These are phyloP conservation scores for Penicillium arizonense DNA, from an alignment of 495 filamentous ascomycete genomes.

Conservation along the genomic window DNA sequence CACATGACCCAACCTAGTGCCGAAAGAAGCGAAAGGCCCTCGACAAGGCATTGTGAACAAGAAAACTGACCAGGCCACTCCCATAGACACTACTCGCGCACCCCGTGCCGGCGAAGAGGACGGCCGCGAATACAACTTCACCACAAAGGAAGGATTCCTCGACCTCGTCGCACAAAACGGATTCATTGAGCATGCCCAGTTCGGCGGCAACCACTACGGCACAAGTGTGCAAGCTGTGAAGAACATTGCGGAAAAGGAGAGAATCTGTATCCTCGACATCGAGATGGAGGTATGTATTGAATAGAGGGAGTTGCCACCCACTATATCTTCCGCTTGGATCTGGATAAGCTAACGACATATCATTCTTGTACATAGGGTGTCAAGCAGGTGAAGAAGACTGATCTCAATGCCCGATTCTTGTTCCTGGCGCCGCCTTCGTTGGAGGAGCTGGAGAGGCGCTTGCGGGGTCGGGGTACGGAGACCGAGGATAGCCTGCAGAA, in stretches of 20 bases:
- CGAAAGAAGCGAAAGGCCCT: neutral
- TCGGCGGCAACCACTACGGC: conserved; percentile 86
- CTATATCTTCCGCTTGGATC: neutral
- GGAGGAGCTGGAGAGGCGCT: conserved; percentile 69
- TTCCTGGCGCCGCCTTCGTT: conserved; percentile 81
- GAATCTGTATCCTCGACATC: conserved; percentile 63
- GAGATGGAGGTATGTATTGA: conserved; percentile 74
- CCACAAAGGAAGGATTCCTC: conserved; percentile 65
- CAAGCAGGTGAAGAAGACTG: conserved; percentile 83
- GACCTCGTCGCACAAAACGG: conserved; percentile 64
- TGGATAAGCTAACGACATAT: conserved; percentile 66
- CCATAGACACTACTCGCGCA: conserved; percentile 67
- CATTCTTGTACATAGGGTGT: conserved; percentile 65
- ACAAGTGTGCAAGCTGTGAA: conserved; percentile 76
- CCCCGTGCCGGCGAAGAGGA: conserved; percentile 75
- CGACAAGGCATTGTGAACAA: neutral
- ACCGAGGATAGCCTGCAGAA: conserved; percentile 72
- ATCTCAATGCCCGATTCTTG: conserved; percentile 75
- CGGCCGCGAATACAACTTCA: conserved; percentile 81
- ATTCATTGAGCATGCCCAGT: conserved; percentile 88
- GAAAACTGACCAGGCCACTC: neutral
- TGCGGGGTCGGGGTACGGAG: conserved; percentile 84
- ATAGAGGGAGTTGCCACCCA: too few species aligned
- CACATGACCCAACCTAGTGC: neutral
- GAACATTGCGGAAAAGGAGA: conserved; percentile 60